phyloP scores from a whole-genome alignment of 371 early-diverging fungal genomes.

The Lichtheimia hyalospora region DNA sequence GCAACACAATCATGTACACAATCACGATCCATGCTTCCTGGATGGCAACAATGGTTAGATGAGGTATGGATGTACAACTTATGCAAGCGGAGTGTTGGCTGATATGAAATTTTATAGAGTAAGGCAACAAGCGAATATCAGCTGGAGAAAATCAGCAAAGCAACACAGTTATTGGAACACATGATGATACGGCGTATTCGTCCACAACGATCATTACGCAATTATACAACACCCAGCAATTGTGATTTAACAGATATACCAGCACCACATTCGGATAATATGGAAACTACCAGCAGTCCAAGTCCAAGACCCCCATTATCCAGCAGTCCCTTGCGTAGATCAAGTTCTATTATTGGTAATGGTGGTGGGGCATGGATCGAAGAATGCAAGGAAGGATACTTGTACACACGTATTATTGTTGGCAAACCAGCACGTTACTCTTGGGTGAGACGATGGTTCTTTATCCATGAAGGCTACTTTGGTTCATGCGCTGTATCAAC shows the following conservation, averaged over 20 bases:
- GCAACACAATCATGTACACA: slow-evolving; percentile 21
- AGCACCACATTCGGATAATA: not conserved
- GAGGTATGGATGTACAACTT: slow-evolving; percentile 20
- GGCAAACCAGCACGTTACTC: slow-evolving; percentile 34
- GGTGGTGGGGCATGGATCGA: not conserved
- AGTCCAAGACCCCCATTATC: not conserved
- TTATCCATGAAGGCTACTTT: slow-evolving; percentile 56
- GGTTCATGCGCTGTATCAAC: slow-evolving; percentile 50
- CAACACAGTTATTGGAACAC: slow-evolving; percentile 28
- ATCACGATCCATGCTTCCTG: slow-evolving; percentile 25
- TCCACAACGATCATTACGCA: slow-evolving; percentile 34
- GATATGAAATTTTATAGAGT: slow-evolving; percentile 18
- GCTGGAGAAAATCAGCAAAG: slow-evolving; percentile 24
- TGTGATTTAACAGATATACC: not conserved
- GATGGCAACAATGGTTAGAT: slow-evolving; percentile 43
- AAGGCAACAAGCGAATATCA: slow-evolving; percentile 36
- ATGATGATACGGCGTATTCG: slow-evolving; percentile 29
- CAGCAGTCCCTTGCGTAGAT: not conserved
- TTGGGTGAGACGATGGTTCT: slow-evolving; percentile 61
- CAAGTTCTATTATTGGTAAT: not conserved
- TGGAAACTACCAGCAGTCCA: not conserved
- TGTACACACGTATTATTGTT: slow-evolving; percentile 21
- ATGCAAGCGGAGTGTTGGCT: not conserved
- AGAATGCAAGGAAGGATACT: slow-evolving; percentile 35
- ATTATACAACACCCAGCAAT: slow-evolving; percentile 22